Base-by-base conservation (phyloP, 345 rosid species). In the Eucalyptus cloeziana region DNA sequence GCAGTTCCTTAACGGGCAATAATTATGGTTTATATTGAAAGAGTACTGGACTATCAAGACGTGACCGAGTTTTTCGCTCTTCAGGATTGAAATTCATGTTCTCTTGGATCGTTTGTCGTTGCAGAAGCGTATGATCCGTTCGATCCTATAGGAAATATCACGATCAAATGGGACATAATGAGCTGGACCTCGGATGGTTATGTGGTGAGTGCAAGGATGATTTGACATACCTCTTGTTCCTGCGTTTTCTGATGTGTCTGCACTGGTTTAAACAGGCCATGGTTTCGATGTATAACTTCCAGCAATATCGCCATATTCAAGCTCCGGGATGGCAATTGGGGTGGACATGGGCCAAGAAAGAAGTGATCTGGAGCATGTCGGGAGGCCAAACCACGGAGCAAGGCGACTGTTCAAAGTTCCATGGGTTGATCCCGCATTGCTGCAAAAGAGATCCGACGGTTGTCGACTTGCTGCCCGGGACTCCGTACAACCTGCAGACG, bases 111-210 rank as follows among this genome's bases (percentile, higher is more conserved):
- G 7, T 80, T 89, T 27, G 8, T 80, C 89, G 79, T 93, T 93
- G 92, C 93, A 96, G 99, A 96, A 92, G 98, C 99, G 47, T 98
- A 95, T 87, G 99, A 98, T 94, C 91, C 99, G 24, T 95, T 98
- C 33, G 98, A 97, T 93, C 99, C 99, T 54, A 94, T 87, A 67
- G 99, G 99, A 31, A 98, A 98, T 89, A 95, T 98, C 93, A 97
- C 99, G 31, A 91, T 97, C 93, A 97, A 97, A 94, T 98, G 99
- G 99, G 99, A 98, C 88, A 86, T 98, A 21, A 93, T 97, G 90
- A 94, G 90, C 91, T 98, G 99, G 99, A 97, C 94, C 52, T 92
- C 99, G 86, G 99, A 97, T 94, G 98, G 99, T 91, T 98, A 98
- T 92, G 94, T 94, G 88, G 99, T 98, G 94, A 97, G 99, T 93